Base-by-base conservation (phyloP, 495 filamentous ascomycete species). In the Hyaloscypha bicolor region DNA sequence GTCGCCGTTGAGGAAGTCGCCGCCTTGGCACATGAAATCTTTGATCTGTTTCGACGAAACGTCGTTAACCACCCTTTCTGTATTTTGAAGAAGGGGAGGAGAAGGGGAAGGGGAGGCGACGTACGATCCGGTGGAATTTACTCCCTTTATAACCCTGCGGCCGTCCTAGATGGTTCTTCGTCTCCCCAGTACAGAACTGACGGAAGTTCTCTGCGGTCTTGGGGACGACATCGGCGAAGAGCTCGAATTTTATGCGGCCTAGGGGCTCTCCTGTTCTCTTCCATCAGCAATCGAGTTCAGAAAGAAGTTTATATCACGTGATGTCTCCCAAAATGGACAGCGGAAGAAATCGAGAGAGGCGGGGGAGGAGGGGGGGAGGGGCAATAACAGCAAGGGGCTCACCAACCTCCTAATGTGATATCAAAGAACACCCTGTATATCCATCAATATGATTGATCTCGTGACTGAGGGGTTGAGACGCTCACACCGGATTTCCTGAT, bases 161-260 rank as follows among this genome's bases (percentile, higher is more conserved):
- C 62, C 87, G 82, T n/a, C 93, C 93, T 35, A 88, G 84, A 55
- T 83, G 73, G 72, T 91, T 91, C 80, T 94, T 97, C 58, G 82
- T 89, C 79, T 98, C 95, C 66, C 95, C 96, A 0, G 93, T 98
- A 79, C 96, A 98, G 79, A 96, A 96, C 75, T 96, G 92, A 16
- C 94, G 91, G 77, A 99, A 97, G 79, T 99, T 98, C 79, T 97
- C 95, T 21, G 94, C 93, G 6, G 95, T 98, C 67, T 88, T 87
- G 35, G 95, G 96, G 0, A 91, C 91, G 9, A 88, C 80, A 74
- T 95, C 83, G 52, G 89, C 87, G 83, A 94, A 97, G 66, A 99
- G 89, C 78, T 97, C 92, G 76, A 99, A 94, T 72, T 93, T 95
- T 69, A 99, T 88, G 35, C 94, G 89, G 65, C 96, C 96, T 22